phyloP scores from a whole-genome alignment of 768 basidiomycete species.

The Pisolithus orientalis region DNA sequence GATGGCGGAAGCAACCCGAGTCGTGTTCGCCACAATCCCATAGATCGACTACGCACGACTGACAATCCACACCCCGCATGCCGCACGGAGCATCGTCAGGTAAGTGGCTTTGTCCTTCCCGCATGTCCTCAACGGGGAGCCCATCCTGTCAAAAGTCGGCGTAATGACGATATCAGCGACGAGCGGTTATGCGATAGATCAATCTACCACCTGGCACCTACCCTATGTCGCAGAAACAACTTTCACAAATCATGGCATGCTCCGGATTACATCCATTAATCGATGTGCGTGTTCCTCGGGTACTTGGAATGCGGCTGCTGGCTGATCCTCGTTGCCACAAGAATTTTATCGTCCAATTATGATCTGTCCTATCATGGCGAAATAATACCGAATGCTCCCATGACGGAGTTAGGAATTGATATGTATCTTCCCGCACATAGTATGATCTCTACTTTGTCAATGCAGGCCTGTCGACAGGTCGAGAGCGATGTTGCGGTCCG shows the following conservation, averaged over 20 bases:
- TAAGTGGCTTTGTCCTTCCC: background rate
- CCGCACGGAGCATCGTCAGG: background rate
- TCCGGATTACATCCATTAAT: background rate
- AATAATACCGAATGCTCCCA: background rate
- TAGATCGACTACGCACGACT: slow-evolving; percentile 2
- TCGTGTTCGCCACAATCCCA: slow-evolving; percentile 3
- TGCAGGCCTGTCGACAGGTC: background rate
- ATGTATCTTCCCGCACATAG: too few relatives aligned
- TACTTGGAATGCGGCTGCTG: background rate
- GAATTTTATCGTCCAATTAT: slow-evolving; percentile 1
- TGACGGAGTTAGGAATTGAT: background rate
- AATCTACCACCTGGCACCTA: background rate
- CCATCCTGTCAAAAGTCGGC: background rate
- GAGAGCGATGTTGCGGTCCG: background rate
- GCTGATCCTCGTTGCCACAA: background rate
- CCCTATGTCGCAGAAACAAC: background rate
- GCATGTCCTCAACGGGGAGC: background rate
- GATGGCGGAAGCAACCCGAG: slow-evolving; percentile 19
- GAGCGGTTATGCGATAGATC: background rate
- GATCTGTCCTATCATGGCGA: background rate
- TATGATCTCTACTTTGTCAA: background rate
- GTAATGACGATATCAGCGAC: background rate
- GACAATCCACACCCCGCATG: background rate
- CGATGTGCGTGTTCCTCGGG: background rate
- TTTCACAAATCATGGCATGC: background rate